These are phyloP conservation scores for Trichophyton schoenleinii DNA, from an alignment of 2,329 filamentous ascomycete genomes.

Conservation along the genomic window DNA sequence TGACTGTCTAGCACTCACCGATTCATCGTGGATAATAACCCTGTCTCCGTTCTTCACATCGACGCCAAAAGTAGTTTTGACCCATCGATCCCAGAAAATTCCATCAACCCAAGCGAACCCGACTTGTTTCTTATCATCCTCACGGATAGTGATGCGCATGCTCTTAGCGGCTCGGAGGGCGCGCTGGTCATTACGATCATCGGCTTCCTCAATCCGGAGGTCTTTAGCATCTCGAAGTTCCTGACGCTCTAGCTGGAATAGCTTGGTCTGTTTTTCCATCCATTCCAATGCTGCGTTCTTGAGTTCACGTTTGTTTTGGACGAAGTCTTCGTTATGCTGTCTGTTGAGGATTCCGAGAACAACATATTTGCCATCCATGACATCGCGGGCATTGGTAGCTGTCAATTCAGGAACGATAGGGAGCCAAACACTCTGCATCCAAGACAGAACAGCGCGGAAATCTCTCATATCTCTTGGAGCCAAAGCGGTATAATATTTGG, in stretches of 20 bases:
- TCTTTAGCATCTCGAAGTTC: constrained; percentile 91
- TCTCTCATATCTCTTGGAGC: constrained; percentile 89
- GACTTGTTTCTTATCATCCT: constrained; percentile 75
- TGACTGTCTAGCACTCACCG: constrained; percentile 47
- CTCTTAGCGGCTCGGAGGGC: constrained; percentile 77
- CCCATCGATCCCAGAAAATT: constrained; percentile 94
- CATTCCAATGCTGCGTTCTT: constrained; percentile 93
- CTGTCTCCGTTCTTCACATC: constrained; percentile 75
- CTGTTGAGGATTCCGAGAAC: constrained; percentile 80
- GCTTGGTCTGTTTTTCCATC: constrained; percentile 90
- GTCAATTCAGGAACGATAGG: constrained; percentile 91
- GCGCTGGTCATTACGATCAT: constrained; percentile 82
- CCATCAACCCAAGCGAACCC: constrained; percentile 96
- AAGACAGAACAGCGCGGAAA: constrained; percentile 62
- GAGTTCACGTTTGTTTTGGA: constrained; percentile 69
- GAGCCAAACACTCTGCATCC: constrained; percentile 96
- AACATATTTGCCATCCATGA: constrained; percentile 92
- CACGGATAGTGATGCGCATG: constrained; percentile 83
- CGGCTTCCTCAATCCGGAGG: constrained; percentile 86
- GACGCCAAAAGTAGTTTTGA: constrained; percentile 87
- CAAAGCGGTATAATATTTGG: constrained; percentile 78
- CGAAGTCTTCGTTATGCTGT: constrained; percentile 65
- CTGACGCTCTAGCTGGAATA: constrained; percentile 85
- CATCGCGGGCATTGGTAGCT: constrained; percentile 77
- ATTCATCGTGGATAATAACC: constrained; percentile 93